Conservation (phyloP, 495 filamentous ascomycete genomes). For the Penicillium canariense region DNA sequence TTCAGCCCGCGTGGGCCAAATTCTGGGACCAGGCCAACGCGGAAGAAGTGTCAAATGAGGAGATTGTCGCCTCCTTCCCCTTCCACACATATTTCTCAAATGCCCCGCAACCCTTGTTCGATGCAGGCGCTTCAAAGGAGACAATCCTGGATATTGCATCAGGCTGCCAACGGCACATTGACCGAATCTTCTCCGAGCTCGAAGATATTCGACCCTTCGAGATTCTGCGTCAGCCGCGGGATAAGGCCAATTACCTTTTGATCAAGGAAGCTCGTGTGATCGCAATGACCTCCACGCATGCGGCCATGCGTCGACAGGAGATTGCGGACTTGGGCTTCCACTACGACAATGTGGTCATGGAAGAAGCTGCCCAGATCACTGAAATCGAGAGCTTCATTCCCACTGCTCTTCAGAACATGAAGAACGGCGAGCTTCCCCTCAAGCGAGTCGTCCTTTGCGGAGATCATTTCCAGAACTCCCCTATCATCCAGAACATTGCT, state of each 20-base stretch:
- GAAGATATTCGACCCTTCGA: conserved; percentile 95
- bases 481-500: conserved; percentile 93
- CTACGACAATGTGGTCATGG: conserved; percentile 98
- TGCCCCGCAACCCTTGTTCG: conserved; percentile 83
- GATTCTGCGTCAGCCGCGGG: conserved; percentile 79
- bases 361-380: conserved; percentile 97
- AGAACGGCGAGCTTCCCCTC: conserved; percentile 68
- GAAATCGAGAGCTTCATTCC: conserved; percentile 98
- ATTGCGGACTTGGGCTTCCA: conserved; percentile 90
- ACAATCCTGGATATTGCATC: conserved; percentile 69
- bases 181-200: conserved; percentile 88
- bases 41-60: conserved; percentile 51
- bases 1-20: conserved; percentile 82
- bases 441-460: conserved; percentile 91
- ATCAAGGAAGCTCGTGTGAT: conserved; percentile 94
- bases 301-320: conserved; percentile 92
- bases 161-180: conserved; percentile 88
- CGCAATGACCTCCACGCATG: conserved; percentile 98
- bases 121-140: conserved; percentile 60
- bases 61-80: conserved; percentile 76
- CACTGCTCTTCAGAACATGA: conserved; percentile 76
- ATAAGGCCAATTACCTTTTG: conserved; percentile 93
- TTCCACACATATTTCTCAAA: conserved; percentile 88
- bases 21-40: conserved; percentile 64
- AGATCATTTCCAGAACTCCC: conserved; percentile 95